phyloP scores from a whole-genome alignment of 176 grass and related monocot genomes.

The Olyra latifolia region DNA sequence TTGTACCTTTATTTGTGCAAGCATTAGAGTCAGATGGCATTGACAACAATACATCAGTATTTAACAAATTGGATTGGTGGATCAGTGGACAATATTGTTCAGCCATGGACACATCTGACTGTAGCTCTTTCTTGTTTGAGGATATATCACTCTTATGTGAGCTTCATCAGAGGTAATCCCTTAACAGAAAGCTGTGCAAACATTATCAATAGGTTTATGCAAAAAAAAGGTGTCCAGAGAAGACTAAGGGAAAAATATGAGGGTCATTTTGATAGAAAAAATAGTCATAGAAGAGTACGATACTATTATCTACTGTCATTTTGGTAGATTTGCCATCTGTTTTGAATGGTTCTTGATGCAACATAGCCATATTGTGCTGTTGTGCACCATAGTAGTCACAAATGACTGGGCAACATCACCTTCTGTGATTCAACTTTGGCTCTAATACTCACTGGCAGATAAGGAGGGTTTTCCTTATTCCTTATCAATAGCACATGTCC shows the following conservation, averaged over 20 bases:
- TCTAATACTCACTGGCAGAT: neutral
- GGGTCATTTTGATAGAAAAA: neutral
- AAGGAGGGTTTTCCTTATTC: constrained; percentile 10
- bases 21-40: constrained; percentile 43
- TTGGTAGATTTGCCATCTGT: constrained; percentile 15
- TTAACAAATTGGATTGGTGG: constrained; percentile 52
- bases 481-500: neutral
- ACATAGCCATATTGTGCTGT: neutral
- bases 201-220: neutral
- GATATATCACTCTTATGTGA: constrained; percentile 48
- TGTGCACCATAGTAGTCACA: neutral
- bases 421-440: constrained; percentile 6
- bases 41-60: constrained; percentile 42
- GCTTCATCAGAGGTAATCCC: constrained; percentile 51
- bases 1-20: constrained; percentile 74
- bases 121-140: constrained; percentile 51
- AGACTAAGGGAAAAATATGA: neutral
- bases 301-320: neutral
- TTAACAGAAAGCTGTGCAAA: constrained; percentile 16
- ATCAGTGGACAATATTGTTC: constrained; percentile 57
- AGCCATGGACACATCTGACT: constrained; percentile 51
- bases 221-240: neutral
- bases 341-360: constrained; percentile 9
- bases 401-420: neutral
- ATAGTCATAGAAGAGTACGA: neutral